Percentiles rank a stretch among this genome's conserved stretches.
Conservation (phyloP, 2,329 filamentous ascomycete species). For the Immersiporthe knoxdaviesiana region DNA sequence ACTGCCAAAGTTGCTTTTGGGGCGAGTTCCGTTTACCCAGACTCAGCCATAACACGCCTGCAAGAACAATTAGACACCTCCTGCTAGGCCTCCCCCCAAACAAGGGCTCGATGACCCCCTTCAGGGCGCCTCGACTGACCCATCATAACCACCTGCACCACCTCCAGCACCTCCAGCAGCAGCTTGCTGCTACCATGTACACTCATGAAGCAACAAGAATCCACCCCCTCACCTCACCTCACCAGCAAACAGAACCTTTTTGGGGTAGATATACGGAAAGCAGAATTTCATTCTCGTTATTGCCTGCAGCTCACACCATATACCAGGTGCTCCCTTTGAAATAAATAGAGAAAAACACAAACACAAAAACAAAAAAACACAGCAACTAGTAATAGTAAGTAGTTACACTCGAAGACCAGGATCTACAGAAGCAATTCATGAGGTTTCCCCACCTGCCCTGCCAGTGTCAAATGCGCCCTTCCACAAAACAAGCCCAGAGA, state of each 20-base stretch:
- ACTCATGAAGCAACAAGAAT: background rate
- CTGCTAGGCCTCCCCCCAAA: background rate
- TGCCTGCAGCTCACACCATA: background rate
- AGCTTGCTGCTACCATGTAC: background rate
- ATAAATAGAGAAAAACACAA: too few relatives aligned
- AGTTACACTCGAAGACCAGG: constrained; percentile 16
- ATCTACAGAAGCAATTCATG: constrained; percentile 16
- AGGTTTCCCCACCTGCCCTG: constrained; percentile 12
- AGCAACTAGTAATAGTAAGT: constrained; percentile 12
- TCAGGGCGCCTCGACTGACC: background rate
- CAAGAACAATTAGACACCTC: background rate
- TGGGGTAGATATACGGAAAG: background rate
- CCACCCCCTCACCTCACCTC: background rate
- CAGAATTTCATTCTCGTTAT: constrained; percentile 7
- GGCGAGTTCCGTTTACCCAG: too few relatives aligned
- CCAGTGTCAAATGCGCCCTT: constrained; percentile 16
- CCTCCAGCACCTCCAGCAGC: background rate
- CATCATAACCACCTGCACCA: background rate
- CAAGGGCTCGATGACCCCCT: background rate
- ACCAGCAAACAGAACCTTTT: background rate
- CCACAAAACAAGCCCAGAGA: constrained; percentile 20
- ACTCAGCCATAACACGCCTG: background rate
- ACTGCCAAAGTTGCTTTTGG: too few relatives aligned
- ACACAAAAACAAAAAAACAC: background rate
- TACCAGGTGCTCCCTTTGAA: constrained; percentile 1